Base-by-base conservation (phyloP, 2,329 filamentous ascomycete genomes). In the Corniculantispora saksenae region DNA sequence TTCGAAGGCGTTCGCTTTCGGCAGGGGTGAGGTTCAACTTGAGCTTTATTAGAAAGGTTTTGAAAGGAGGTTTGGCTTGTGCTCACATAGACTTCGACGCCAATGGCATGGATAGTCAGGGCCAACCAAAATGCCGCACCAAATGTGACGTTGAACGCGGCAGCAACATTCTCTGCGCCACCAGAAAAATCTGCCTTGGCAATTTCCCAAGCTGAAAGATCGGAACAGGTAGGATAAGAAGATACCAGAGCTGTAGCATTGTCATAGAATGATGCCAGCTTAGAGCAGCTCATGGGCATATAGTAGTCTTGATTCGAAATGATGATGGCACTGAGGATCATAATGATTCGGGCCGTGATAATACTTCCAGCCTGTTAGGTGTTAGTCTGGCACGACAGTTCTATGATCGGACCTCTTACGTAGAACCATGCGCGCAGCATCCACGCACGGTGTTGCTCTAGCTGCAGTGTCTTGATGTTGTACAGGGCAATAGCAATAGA, bases 361-460 rank as follows among this genome's bases (percentile, higher is more conserved):
- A 86, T 85, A 2, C 74, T 72, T 2, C 80, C 80, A 15, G 78
- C 78, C 79, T 83, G 57, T 27, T 27, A 1, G 19, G 27, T 12
- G 13, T 21, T 5, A 56, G 35, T 40, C 17, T 9, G 32, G 32
- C 32, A 6, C 32, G 10, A 10, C 6, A 38, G 2, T 2, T 1
- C 13, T 6, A 19, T 23, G 1, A 23, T 23, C 19, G 23, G 17
- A 10, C 12, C 8, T 21, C 76, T 66, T 67, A 81, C 76, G 66
- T 82, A 82, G 59, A 82, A 76, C 81, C 81, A 83, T 3, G 82
- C 78, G 15, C 86, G 72, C n/a, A 89, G 70, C 85, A 88, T 89
- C 86, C 85, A 89, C 3, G 83, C 83, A 1, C 86, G 79, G 66
- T 89, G 86, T 70, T 88, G 81, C 38, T 87, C 84, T 56, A 90